A percentile compares a stretch with the other conserved stretches of the same genome.
These are phyloP conservation scores for Camelina hispida DNA, from an alignment of 345 rosid genomes.

Conservation along the genomic window DNA sequence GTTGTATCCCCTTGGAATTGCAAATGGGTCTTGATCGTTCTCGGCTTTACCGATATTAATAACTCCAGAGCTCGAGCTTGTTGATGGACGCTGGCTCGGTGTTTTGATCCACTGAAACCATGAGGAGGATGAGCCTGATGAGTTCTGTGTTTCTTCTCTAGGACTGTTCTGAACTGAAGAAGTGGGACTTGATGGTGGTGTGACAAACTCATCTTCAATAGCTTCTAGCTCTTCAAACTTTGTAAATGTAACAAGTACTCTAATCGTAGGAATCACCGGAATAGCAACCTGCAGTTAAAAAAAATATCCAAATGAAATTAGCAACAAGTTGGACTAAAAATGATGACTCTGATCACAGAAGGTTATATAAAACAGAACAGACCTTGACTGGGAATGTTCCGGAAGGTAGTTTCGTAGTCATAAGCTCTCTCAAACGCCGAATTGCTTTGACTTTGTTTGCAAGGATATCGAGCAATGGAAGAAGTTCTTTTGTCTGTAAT, in stretches of 20 bases:
- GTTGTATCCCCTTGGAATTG: conserved; percentile 73
- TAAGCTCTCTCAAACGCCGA: conserved; percentile 92
- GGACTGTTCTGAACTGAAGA: conserved; percentile 67
- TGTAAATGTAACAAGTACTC: conserved; percentile 89
- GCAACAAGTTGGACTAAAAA: not conserved
- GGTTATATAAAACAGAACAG: conserved; percentile 18
- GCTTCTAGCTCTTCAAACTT: conserved; percentile 95
- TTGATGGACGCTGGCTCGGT: conserved; percentile 63
- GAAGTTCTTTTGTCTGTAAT: conserved; percentile 90
- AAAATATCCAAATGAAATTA: not conserved
- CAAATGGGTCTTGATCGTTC: conserved; percentile 78
- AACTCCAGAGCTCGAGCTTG: conserved; percentile 49
- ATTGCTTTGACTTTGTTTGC: conserved; percentile 99
- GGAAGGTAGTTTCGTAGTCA: conserved; percentile 89
- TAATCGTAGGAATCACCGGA: conserved; percentile 95
- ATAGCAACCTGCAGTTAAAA: conserved; percentile 75
- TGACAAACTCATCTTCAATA: conserved; percentile 77
- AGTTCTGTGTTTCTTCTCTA: conserved; percentile 46
- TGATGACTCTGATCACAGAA: conserved; percentile 10
- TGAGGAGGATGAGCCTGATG: conserved; percentile 73
- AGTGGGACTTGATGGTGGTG: conserved; percentile 95
- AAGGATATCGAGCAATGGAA: conserved; percentile 96
- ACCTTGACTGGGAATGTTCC: conserved; percentile 99
- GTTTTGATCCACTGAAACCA: conserved; percentile 99
- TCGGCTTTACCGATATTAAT: conserved; percentile 56